Conservation (phyloP, 1,139 yeast species). For the Kazachstania sp. region DNA sequence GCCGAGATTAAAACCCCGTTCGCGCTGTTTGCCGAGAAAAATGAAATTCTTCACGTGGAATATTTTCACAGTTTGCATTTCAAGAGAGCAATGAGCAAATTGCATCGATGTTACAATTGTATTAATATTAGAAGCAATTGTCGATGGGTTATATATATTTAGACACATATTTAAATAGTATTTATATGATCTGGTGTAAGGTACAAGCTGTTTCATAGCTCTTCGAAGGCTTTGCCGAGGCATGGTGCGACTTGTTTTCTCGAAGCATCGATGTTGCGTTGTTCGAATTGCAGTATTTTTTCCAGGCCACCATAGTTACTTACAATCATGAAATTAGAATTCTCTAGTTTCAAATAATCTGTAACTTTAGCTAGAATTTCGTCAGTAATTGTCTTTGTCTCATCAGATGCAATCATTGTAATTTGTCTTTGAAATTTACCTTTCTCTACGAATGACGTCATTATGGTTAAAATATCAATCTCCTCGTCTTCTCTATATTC, state of each 20-base stretch:
- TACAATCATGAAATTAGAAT: slow-evolving; percentile 5
- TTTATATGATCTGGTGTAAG: background rate
- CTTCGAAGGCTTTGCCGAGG: slow-evolving; percentile 17
- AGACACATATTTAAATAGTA: background rate
- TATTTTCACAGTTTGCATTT: background rate
- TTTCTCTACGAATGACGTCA: slow-evolving; percentile 50
- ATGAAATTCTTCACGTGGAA: too few species aligned
- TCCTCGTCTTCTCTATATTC: slow-evolving; percentile 34
- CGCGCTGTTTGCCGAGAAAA: too few species aligned
- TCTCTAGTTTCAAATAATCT: slow-evolving; percentile 32
- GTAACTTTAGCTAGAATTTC: slow-evolving; percentile 31
- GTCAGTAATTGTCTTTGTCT: slow-evolving; percentile 18
- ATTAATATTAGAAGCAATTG: background rate
- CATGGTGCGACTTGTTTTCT: slow-evolving; percentile 81
- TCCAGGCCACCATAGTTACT: background rate
- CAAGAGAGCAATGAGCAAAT: background rate
- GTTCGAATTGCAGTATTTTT: slow-evolving; percentile 35
- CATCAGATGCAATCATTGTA: slow-evolving; percentile 31
- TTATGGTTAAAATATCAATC: slow-evolving; percentile 49
- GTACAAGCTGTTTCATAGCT: too few species aligned
- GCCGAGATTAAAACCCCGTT: too few species aligned
- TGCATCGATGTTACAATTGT: background rate
- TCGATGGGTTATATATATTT: background rate
- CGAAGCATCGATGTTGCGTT: slow-evolving; percentile 52
- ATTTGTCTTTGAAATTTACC: slow-evolving; percentile 50